Conservation (phyloP, 1,284 basidiomycete genomes). For the Malassezia brasiliensis region DNA sequence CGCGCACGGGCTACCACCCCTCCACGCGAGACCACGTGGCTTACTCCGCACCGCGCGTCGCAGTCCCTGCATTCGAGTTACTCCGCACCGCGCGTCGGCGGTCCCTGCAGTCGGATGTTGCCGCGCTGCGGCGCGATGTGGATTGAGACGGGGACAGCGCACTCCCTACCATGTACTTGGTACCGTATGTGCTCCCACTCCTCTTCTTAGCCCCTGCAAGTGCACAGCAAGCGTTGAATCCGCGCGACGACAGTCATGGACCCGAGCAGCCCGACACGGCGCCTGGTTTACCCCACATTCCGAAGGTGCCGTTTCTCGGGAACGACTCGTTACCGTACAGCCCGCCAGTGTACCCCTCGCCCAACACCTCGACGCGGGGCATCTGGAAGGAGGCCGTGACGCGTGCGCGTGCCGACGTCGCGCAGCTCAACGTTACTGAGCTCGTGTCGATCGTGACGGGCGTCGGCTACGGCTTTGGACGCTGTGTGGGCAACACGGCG, state of each 20-base stretch:
- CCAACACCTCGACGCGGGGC: constrained; percentile 23
- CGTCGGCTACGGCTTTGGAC: constrained; percentile 23
- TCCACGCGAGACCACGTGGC: no score
- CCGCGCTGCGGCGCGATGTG: no score
- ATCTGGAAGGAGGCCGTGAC: constrained; percentile 58
- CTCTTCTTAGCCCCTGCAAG: background rate
- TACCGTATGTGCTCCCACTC: background rate
- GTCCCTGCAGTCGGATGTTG: no score
- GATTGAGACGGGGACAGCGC: no score
- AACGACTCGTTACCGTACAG: constrained; percentile 30
- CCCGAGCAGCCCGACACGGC: constrained; percentile 7
- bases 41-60: no score
- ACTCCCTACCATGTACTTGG: no score
- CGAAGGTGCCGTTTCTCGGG: constrained; percentile 20
- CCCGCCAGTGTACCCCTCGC: constrained; percentile 30
- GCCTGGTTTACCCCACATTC: constrained; percentile 2
- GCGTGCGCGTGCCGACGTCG: constrained; percentile 51
- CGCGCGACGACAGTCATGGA: constrained; percentile 2
- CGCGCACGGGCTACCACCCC: no score
- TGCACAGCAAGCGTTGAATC: background rate
- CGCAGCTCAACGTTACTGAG: constrained; percentile 51
- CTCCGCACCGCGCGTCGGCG: no score
- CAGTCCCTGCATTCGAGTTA: no score
- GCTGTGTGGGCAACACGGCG: constrained; percentile 36
- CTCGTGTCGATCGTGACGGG: constrained; percentile 52